These are phyloP conservation scores for Venturia nashicola DNA, from an alignment of 2,329 filamentous ascomycete genomes.

Conservation along the genomic window DNA sequence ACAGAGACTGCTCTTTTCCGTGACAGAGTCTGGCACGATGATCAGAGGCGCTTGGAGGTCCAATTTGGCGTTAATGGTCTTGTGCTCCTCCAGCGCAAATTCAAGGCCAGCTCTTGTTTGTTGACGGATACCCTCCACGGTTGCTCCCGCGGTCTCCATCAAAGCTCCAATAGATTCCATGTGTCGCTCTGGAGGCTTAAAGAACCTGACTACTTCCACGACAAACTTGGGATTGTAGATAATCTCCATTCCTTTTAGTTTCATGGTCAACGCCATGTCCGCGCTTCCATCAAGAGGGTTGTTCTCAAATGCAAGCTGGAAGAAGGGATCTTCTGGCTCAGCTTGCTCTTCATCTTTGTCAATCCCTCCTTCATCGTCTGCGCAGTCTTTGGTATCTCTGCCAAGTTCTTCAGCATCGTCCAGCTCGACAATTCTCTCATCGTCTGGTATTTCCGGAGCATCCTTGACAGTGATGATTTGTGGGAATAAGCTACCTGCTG, in stretches of 20 bases:
- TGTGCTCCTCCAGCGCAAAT: slow-evolving; percentile 94
- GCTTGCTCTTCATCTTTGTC: slow-evolving; percentile 32
- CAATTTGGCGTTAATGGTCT: slow-evolving; percentile 91
- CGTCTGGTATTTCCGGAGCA: slow-evolving; percentile 46
- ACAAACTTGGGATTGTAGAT: slow-evolving; percentile 95
- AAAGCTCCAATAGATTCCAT: slow-evolving; percentile 97
- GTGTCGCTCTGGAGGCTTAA: slow-evolving; percentile 88
- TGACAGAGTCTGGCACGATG: slow-evolving; percentile 90
- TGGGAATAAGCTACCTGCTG: slow-evolving; percentile 76
- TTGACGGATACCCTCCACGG: slow-evolving; percentile 85
- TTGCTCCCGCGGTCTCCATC: slow-evolving; percentile 90
- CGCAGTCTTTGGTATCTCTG: slow-evolving; percentile 34
- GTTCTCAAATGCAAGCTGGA: slow-evolving; percentile 84
- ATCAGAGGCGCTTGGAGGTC: slow-evolving; percentile 93
- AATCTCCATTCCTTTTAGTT: slow-evolving; percentile 89
- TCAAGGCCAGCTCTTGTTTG: slow-evolving; percentile 93
- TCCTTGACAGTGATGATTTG: slow-evolving; percentile 96
- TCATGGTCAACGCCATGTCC: slow-evolving; percentile 79
- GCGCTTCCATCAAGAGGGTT: slow-evolving; percentile 89
- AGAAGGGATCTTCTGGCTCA: slow-evolving; percentile 59
- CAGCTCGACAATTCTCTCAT: slow-evolving; percentile 35
- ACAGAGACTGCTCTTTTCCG: slow-evolving; percentile 66
- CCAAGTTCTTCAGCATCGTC: slow-evolving; percentile 33
- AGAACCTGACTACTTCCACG: slow-evolving; percentile 85
- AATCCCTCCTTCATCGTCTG: slow-evolving; percentile 37